A percentile compares a stretch with the other conserved stretches of the same genome.
Conservation (phyloP, 2,329 filamentous ascomycete species). For the Alternaria hordeiaustralica region DNA sequence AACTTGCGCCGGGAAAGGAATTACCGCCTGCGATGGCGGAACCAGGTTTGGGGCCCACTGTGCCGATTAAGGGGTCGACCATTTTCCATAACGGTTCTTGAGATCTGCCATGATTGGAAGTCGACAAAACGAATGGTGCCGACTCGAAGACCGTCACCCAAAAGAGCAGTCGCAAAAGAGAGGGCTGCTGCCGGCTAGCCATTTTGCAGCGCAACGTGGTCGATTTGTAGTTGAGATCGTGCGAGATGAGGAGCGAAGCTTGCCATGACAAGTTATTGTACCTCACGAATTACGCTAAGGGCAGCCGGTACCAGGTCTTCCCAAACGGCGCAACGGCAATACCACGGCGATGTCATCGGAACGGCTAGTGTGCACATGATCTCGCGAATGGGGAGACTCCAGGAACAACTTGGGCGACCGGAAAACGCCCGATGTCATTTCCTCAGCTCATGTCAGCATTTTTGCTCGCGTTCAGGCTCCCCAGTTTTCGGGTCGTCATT, state of each 20-base stretch:
- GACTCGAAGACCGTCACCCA: neutral
- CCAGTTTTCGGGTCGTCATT: neutral
- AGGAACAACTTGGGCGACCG: neutral
- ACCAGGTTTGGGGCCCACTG: conserved; percentile 47
- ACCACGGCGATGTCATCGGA: neutral
- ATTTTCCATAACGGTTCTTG: neutral
- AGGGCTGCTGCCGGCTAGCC: neutral
- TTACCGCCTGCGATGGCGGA: conserved; percentile 32
- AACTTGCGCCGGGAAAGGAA: conserved; percentile 31
- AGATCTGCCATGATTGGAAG: neutral
- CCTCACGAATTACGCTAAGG: neutral
- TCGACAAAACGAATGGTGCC: neutral
- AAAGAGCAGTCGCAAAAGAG: neutral
- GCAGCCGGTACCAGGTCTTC: neutral
- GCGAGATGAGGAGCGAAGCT: neutral
- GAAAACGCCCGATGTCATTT: neutral
- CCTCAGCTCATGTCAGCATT: neutral
- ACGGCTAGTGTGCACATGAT: neutral
- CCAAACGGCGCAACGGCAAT: neutral
- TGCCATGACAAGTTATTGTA: neutral
- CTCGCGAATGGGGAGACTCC: neutral
- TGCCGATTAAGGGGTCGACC: conserved; percentile 52
- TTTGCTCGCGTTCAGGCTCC: neutral
- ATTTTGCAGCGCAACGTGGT: neutral
- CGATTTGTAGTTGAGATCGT: neutral